Evolutionary conservation across 1,284 basidiomycete species (phyloP).

Genomic region (Ganoderma leucocontextum): DNA sequence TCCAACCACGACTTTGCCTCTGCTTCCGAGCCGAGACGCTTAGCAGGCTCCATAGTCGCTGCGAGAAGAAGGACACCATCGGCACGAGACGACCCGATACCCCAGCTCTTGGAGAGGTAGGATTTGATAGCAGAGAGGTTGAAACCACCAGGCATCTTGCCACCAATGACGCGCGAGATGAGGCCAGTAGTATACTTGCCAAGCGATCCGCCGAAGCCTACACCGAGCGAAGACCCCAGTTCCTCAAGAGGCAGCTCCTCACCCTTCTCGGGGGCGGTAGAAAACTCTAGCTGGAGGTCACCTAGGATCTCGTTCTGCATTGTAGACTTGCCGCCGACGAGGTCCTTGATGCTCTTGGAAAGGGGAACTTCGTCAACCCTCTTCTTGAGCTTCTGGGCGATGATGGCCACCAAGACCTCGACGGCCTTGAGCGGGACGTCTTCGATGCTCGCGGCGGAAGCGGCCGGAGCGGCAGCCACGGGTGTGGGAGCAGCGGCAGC

Average conservation of each 20-base stretch:
- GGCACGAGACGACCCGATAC: constrained; percentile 87
- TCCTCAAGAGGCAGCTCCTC: constrained; percentile 97
- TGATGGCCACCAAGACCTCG: constrained; percentile 89
- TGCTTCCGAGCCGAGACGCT: constrained; percentile 90
- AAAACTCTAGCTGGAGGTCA: constrained; percentile 90
- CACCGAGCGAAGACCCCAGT: constrained; percentile 85
- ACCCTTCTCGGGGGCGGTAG: constrained; percentile 95
- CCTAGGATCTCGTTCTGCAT: constrained; percentile 97
- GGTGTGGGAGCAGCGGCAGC: constrained; percentile 54
- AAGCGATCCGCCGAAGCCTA: constrained; percentile 86
- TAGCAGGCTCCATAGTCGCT: constrained; percentile 92
- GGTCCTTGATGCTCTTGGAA: constrained; percentile 97
- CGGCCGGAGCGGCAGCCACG: constrained; percentile 55
- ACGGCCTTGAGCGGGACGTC: constrained; percentile 93
- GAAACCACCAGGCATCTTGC: constrained; percentile 99
- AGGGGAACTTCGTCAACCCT: constrained; percentile 87
- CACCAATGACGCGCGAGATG: constrained; percentile 90
- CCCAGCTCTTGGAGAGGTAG: constrained; percentile 92
- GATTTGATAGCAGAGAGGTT: constrained; percentile 93
- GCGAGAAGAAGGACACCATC: constrained; percentile 94
- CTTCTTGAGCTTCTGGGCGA: constrained; percentile 99
- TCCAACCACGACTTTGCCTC: constrained; percentile 97
- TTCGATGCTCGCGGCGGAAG: constrained; percentile 79
- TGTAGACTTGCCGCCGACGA: constrained; percentile 98
- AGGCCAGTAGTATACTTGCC: constrained; percentile 97